Percentiles rank a stretch among this genome's conserved stretches.
These are phyloP conservation scores for Dalechampia spathulata DNA, from an alignment of 441 rosid genomes.

Conservation along the genomic window DNA sequence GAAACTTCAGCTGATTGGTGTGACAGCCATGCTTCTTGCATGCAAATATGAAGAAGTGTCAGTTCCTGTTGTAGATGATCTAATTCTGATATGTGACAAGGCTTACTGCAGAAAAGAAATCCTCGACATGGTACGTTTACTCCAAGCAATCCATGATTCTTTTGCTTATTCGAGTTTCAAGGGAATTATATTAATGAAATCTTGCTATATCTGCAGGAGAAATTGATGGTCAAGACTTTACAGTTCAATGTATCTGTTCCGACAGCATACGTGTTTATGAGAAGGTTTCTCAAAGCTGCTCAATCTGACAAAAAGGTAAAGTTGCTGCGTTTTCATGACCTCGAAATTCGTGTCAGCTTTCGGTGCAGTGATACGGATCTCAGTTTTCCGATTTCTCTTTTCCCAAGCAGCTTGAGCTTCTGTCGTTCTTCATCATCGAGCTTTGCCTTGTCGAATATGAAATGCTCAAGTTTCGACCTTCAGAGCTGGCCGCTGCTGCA, in stretches of 20 bases:
- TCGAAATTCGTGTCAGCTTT: background rate
- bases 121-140: constrained; percentile 57
- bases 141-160: background rate
- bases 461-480: constrained; percentile 71
- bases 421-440: constrained; percentile 76
- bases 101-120: constrained; percentile 75
- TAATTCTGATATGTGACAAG: constrained; percentile 79
- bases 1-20: constrained; percentile 89
- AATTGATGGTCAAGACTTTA: constrained; percentile 56
- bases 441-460: constrained; percentile 76
- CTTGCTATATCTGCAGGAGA: constrained; percentile 55
- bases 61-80: constrained; percentile 75
- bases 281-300: constrained; percentile 84
- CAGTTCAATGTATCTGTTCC: constrained; percentile 79
- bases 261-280: constrained; percentile 78
- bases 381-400: background rate
- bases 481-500: constrained; percentile 69
- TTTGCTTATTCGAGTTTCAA: no score
- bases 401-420: constrained; percentile 54
- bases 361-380: background rate
- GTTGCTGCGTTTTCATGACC: no score
- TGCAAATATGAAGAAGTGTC: constrained; percentile 98
- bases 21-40: constrained; percentile 87
- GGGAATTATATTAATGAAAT: no score
- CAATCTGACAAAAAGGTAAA: constrained; percentile 74